Evolutionary conservation across 1,139 yeast genomes (phyloP).

Genomic region (Barnettozyma hawaiiensis): DNA sequence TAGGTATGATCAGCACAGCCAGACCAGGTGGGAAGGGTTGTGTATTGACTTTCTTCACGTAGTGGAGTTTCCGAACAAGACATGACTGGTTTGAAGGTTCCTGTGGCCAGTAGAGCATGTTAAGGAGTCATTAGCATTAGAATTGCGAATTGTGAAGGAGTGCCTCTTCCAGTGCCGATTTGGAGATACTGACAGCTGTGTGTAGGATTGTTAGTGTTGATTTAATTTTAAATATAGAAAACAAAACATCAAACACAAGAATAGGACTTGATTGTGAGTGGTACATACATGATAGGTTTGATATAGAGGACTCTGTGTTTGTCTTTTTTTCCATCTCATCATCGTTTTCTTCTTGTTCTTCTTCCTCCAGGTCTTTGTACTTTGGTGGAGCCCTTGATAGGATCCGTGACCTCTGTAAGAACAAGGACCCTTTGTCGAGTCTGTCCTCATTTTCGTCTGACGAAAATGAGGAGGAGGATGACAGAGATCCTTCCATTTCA

Average conservation of each 20-base stretch:
- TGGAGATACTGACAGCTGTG: constrained; percentile 34
- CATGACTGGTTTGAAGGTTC: constrained; percentile 49
- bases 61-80: constrained; percentile 40
- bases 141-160: constrained; percentile 27
- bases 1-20: too few species aligned
- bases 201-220: constrained; percentile 4
- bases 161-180: constrained; percentile 43
- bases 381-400: constrained; percentile 19
- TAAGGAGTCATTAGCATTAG: constrained; percentile 22
- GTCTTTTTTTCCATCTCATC: constrained; percentile 5
- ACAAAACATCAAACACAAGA: too few species aligned
- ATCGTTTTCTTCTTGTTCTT: constrained; percentile 15
- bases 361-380: constrained; percentile 19
- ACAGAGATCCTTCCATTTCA: not conserved
- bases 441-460: constrained; percentile 9
- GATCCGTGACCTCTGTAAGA: constrained; percentile 23
- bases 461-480: not conserved
- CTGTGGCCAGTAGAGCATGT: constrained; percentile 47
- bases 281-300: constrained; percentile 24
- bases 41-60: constrained; percentile 61
- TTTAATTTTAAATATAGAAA: too few species aligned
- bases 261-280: too few species aligned
- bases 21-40: constrained; percentile 51
- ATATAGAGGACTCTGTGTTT: constrained; percentile 18
- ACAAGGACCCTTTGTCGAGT: constrained; percentile 15